Percentiles rank a stretch among this genome's conserved stretches.
phyloP scores from a whole-genome alignment of 164 flowering plant species.

The Platanus orientalis region DNA sequence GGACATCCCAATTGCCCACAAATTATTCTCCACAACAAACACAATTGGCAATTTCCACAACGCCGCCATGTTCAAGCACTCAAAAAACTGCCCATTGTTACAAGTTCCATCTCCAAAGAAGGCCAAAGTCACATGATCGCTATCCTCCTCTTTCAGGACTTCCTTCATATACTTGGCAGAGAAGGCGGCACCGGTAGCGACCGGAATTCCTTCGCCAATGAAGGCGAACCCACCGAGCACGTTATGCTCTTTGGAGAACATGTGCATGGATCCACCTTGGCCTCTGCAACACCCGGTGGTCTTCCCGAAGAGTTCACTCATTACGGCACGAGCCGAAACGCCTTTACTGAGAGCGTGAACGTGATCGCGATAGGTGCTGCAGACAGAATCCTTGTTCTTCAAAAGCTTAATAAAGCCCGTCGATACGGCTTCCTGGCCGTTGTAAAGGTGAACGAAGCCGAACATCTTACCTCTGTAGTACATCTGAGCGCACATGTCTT shows the following conservation, averaged over 20 bases:
- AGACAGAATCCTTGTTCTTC: constrained; percentile 63
- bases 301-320: constrained; percentile 93
- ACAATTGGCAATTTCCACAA: constrained; percentile 91
- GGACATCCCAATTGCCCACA: constrained; percentile 99
- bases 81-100: constrained; percentile 93
- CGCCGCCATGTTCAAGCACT: constrained; percentile 98
- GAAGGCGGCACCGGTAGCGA: constrained; percentile 95
- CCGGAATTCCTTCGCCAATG: constrained; percentile 93
- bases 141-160: constrained; percentile 59
- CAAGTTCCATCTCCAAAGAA: constrained; percentile 94
- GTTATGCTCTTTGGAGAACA: constrained; percentile 90
- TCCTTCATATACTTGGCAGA: constrained; percentile 69
- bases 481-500: constrained; percentile 99
- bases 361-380: constrained; percentile 87
- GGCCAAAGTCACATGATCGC: constrained; percentile 75
- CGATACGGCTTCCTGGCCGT: constrained; percentile 92
- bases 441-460: constrained; percentile 93
- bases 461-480: constrained; percentile 96
- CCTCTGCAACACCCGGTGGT: constrained; percentile 91
- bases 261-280: constrained; percentile 98
- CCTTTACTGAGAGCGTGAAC: constrained; percentile 91
- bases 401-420: constrained; percentile 88
- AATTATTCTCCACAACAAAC: constrained; percentile 94
- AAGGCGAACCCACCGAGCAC: constrained; percentile 93
- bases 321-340: constrained; percentile 80